phyloP scores from a whole-genome alignment of 345 rosid species.

The Rhizophora mangle region DNA sequence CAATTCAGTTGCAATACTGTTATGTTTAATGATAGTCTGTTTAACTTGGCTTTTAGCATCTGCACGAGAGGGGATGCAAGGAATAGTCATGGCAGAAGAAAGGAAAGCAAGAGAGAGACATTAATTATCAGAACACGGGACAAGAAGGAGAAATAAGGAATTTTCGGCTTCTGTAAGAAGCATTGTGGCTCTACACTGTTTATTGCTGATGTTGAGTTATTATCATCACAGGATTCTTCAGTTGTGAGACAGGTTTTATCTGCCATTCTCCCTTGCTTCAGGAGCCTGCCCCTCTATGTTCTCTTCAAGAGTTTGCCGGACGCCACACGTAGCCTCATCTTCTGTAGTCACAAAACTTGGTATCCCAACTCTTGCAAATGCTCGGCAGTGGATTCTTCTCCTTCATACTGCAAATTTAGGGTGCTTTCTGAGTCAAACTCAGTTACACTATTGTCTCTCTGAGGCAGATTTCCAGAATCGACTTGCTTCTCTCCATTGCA shows the following conservation, averaged over 20 bases:
- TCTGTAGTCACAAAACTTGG: conserved; percentile 22
- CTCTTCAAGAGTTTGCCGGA: conserved; percentile 27
- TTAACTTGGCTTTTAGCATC: too few relatives aligned
- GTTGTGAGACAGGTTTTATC: conserved; percentile 10
- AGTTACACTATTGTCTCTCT: conserved; percentile 22
- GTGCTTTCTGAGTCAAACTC: conserved; percentile 26
- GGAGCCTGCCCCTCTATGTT: conserved; percentile 22
- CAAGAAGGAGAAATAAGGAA: conserved; percentile 11
- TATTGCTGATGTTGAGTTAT: conserved; percentile 26
- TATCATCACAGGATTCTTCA: conserved; percentile 20
- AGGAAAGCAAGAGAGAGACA: too few relatives aligned
- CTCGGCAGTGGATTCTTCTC: conserved; percentile 28
- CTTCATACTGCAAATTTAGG: conserved; percentile 23
- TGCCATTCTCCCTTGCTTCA: conserved; percentile 23
- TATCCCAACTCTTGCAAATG: conserved; percentile 36
- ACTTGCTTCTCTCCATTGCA: conserved; percentile 44
- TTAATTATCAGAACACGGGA: too few relatives aligned
- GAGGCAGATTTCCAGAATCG: conserved; percentile 22
- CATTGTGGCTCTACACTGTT: conserved; percentile 24
- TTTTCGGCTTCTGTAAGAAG: conserved; percentile 23
- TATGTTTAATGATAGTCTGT: too few relatives aligned
- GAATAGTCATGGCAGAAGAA: too few relatives aligned
- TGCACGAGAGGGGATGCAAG: too few relatives aligned
- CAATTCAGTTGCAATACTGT: too few relatives aligned
- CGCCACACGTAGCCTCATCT: conserved; percentile 21